These are phyloP conservation scores for Ophiostoma perfectum DNA, from an alignment of 2,329 filamentous ascomycete species.

Conservation along the genomic window DNA sequence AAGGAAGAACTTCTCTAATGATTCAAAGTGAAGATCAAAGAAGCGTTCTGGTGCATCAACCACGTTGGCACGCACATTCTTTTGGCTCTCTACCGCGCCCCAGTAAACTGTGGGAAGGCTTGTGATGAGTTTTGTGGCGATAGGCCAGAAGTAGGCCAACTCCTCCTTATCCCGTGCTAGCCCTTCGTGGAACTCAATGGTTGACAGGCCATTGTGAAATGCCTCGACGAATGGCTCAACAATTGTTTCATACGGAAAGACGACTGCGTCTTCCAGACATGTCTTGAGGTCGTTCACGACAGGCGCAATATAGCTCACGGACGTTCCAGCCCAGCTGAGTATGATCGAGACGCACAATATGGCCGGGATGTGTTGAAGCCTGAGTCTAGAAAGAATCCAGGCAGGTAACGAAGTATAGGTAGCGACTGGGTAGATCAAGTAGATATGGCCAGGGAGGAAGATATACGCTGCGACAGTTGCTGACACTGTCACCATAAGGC, in stretches of 20 bases:
- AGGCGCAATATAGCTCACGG: not conserved
- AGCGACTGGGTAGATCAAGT: not conserved
- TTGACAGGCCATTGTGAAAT: conserved; percentile 3
- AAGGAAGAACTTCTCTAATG: not conserved
- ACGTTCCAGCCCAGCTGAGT: not conserved
- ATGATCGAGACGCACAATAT: not conserved
- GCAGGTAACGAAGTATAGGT: not conserved
- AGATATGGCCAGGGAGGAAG: conserved; percentile 13
- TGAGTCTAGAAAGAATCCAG: not conserved
- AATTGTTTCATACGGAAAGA: conserved; percentile 8
- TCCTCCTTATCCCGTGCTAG: conserved; percentile 12
- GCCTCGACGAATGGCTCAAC: conserved; percentile 19
- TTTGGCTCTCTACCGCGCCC: not conserved
- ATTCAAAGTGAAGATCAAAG: not conserved
- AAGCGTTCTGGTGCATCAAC: not conserved
- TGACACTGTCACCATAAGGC: not conserved
- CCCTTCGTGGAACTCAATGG: conserved; percentile 5
- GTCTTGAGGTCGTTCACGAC: too few relatives aligned
- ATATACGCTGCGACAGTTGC: not conserved
- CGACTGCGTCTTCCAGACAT: conserved; percentile 5
- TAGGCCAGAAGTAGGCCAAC: not conserved
- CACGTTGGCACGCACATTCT: not conserved
- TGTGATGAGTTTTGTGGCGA: not conserved
- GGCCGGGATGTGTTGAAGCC: too few relatives aligned
- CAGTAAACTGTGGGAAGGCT: not conserved